phyloP scores from a whole-genome alignment of 371 early-diverging fungal genomes.

The Mortierella sp. region DNA sequence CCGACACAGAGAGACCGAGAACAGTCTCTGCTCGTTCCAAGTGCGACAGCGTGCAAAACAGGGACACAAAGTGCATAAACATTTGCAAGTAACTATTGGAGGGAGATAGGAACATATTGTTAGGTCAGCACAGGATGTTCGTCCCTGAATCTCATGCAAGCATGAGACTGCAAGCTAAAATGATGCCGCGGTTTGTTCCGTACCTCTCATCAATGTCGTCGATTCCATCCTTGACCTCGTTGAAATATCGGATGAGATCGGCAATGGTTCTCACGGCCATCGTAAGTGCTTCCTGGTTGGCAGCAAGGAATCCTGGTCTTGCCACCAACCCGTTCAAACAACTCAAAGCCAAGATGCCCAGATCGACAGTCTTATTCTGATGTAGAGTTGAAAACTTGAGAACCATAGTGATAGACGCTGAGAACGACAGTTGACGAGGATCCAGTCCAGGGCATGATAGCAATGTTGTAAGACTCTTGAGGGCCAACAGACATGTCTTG shows the following conservation, averaged over 20 bases:
- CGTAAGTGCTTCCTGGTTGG: slow-evolving; percentile 50
- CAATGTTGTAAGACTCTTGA: slow-evolving; percentile 35
- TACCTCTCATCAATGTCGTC: slow-evolving; percentile 56
- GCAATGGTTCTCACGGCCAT: slow-evolving; percentile 47
- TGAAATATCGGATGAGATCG: slow-evolving; percentile 51
- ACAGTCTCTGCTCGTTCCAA: slow-evolving; percentile 50
- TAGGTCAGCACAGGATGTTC: background rate
- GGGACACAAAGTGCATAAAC: slow-evolving; percentile 55
- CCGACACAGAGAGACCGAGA: slow-evolving; percentile 40
- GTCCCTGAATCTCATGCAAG: background rate
- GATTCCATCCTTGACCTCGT: slow-evolving; percentile 53
- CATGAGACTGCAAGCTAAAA: background rate
- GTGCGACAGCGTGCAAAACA: slow-evolving; percentile 47
- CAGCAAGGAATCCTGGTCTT: slow-evolving; percentile 49
- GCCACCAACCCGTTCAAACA: slow-evolving; percentile 52
- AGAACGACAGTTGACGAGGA: slow-evolving; percentile 36
- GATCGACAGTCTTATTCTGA: slow-evolving; percentile 51
- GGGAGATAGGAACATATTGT: background rate
- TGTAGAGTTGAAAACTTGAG: slow-evolving; percentile 51
- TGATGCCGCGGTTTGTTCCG: background rate
- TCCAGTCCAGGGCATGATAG: slow-evolving; percentile 50
- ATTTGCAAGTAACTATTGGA: slow-evolving; percentile 45
- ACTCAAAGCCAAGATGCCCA: slow-evolving; percentile 46
- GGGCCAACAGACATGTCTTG: slow-evolving; percentile 44
- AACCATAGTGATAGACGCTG: slow-evolving; percentile 31